These are phyloP conservation scores for Yarrowia galli DNA, from an alignment of 1,139 yeast species.

Conservation along the genomic window DNA sequence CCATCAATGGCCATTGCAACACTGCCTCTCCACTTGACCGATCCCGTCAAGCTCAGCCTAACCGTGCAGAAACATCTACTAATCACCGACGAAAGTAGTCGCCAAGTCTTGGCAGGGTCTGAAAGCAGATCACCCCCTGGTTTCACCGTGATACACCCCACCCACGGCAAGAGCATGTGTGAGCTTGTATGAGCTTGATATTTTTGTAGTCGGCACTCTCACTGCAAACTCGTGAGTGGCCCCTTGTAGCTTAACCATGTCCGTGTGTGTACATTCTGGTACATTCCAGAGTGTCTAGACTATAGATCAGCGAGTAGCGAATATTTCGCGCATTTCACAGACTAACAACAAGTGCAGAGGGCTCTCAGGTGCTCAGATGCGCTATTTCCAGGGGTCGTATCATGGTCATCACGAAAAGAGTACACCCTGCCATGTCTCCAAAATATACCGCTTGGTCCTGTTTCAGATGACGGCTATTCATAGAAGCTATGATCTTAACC, in stretches of 20 bases:
- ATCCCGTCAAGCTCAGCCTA: neutral
- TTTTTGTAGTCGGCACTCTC: neutral
- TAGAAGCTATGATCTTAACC: too few species aligned
- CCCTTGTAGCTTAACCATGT: conserved; percentile 17
- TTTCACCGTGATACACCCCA: neutral
- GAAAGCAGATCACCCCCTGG: conserved; percentile 16
- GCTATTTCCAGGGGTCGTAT: too few species aligned
- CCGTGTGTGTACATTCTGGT: neutral
- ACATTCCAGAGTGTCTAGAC: conserved; percentile 11
- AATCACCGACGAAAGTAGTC: neutral
- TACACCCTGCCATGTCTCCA: too few species aligned
- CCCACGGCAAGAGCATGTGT: neutral
- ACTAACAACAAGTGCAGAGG: neutral
- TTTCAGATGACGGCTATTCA: neutral
- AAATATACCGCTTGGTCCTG: neutral
- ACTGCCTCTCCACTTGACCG: too few species aligned
- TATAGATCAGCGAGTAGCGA: neutral
- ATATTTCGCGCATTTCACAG: neutral
- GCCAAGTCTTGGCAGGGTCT: conserved; percentile 25
- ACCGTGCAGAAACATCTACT: neutral
- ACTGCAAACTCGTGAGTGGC: conserved; percentile 3
- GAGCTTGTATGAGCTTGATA: neutral
- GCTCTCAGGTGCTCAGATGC: too few species aligned
- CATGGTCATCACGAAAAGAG: too few species aligned
- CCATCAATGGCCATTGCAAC: too few species aligned